phyloP scores from a whole-genome alignment of 371 early-diverging fungal genomes.

The Encephalitozoon romaleae region DNA sequence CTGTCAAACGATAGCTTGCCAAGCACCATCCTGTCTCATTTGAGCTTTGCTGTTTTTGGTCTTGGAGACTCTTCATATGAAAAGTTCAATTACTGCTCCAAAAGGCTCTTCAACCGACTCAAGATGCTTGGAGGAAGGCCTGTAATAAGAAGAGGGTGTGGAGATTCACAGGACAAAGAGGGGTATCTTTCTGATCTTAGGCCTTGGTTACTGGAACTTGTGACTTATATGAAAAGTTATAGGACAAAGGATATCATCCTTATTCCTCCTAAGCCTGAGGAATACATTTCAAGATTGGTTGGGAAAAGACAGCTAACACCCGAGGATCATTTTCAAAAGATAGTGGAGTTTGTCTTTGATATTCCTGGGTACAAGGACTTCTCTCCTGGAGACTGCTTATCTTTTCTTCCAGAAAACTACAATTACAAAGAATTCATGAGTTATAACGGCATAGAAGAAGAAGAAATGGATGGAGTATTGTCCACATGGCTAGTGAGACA shows the following conservation, averaged over 20 bases:
- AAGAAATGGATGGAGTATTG: neutral
- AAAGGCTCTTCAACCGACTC: slow-evolving; percentile 76
- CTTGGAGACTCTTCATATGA: slow-evolving; percentile 59
- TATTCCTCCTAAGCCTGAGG: neutral
- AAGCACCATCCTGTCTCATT: slow-evolving; percentile 17
- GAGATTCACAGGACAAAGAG: slow-evolving; percentile 86
- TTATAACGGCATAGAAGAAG: slow-evolving; percentile 23
- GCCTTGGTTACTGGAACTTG: slow-evolving; percentile 8
- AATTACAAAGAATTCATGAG: slow-evolving; percentile 32
- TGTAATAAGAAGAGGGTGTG: slow-evolving; percentile 69
- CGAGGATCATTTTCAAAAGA: slow-evolving; percentile 3
- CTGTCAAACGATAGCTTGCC: slow-evolving; percentile 33
- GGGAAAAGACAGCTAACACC: slow-evolving; percentile 18
- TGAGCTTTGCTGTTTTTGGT: slow-evolving; percentile 56
- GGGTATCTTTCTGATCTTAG: slow-evolving; percentile 64
- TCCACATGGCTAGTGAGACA: neutral
- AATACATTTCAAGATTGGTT: neutral
- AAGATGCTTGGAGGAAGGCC: slow-evolving; percentile 73
- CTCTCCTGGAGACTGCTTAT: slow-evolving; percentile 54
- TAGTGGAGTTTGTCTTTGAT: slow-evolving; percentile 46
- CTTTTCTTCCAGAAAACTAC: slow-evolving; percentile 50
- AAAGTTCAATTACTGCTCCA: slow-evolving; percentile 78
- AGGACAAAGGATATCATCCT: neutral
- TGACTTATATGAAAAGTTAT: neutral
- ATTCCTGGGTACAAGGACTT: slow-evolving; percentile 42